phyloP scores from a whole-genome alignment of 768 basidiomycete species.

The Boletus huronensis region DNA sequence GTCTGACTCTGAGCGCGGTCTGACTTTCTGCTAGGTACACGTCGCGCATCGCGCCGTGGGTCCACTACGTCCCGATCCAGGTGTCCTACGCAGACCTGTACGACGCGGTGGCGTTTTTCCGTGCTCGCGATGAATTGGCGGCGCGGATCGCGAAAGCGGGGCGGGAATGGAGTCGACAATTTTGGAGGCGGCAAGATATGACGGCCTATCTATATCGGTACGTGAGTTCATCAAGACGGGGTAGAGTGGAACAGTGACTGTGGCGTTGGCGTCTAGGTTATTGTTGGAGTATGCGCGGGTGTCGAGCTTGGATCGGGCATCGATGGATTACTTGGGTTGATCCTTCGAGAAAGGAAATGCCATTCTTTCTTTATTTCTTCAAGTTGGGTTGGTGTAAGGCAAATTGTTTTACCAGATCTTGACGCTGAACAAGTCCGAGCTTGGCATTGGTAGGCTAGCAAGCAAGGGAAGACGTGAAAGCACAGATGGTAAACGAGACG shows the following conservation, averaged over 20 bases:
- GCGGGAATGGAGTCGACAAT: slow-evolving; percentile 50
- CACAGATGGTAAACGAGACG: no score
- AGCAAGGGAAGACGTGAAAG: no score
- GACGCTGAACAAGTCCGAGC: no score
- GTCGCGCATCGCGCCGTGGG: slow-evolving; percentile 61
- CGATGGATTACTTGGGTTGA: slow-evolving; percentile 37
- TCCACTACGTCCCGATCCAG: slow-evolving; percentile 76
- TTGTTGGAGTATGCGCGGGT: slow-evolving; percentile 54
- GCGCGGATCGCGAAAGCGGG: slow-evolving; percentile 55
- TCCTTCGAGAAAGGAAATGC: background rate
- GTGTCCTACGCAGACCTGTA: no score
- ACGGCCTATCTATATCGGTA: slow-evolving; percentile 58
- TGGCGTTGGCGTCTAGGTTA: no score
- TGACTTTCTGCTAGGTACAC: slow-evolving; percentile 46
- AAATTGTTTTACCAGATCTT: no score
- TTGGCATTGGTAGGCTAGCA: no score
- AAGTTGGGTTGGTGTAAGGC: no score
- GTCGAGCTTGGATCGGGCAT: slow-evolving; percentile 43
- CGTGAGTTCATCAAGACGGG: no score
- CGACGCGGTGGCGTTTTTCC: slow-evolving; percentile 72
- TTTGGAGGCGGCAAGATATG: slow-evolving; percentile 62
- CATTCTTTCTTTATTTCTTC: no score
- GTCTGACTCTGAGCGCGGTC: no score
- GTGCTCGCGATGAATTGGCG: slow-evolving; percentile 60
- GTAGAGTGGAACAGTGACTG: no score